Evolutionary conservation across 352 stramenopile genomes (phyloP).

Genomic region (Phytophthora citrophthora): DNA sequence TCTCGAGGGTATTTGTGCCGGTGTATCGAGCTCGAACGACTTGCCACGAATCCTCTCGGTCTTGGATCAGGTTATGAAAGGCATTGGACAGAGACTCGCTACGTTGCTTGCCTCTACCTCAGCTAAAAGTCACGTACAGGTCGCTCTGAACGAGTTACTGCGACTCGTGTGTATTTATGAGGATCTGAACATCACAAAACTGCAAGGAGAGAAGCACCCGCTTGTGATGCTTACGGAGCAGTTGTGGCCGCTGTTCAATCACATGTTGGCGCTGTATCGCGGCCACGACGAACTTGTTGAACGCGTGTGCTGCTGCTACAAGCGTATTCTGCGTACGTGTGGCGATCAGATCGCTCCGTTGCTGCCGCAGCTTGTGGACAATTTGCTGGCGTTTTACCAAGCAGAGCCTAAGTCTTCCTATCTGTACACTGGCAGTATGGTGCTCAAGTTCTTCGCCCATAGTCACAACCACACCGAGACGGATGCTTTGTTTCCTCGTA

Average conservation of each 20-base stretch:
- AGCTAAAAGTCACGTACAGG: slow-evolving; percentile 41
- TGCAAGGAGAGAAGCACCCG: slow-evolving; percentile 40
- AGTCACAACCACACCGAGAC: slow-evolving; percentile 40
- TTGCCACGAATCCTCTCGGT: slow-evolving; percentile 46
- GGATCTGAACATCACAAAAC: slow-evolving; percentile 56
- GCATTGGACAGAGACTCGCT: slow-evolving; percentile 60
- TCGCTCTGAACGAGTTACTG: slow-evolving; percentile 71
- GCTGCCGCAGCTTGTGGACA: slow-evolving; percentile 78
- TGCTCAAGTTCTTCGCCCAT: slow-evolving; percentile 78
- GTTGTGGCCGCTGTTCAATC: slow-evolving; percentile 82
- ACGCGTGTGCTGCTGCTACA: slow-evolving; percentile 85
- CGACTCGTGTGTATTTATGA: slow-evolving; percentile 89
- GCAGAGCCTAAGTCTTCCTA: slow-evolving; percentile 84
- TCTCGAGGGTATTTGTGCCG: slow-evolving; percentile 76
- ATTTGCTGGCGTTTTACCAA: slow-evolving; percentile 80
- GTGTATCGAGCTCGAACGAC: slow-evolving; percentile 60
- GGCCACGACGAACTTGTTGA: slow-evolving; percentile 83
- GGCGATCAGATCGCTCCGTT: slow-evolving; percentile 66
- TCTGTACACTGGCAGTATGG: slow-evolving; percentile 83
- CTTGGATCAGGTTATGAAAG: slow-evolving; percentile 73
- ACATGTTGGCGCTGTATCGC: slow-evolving; percentile 79
- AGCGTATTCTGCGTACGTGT: slow-evolving; percentile 84
- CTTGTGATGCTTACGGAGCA: slow-evolving; percentile 79
- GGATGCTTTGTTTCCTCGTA: slow-evolving; percentile 53
- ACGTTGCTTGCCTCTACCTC: slow-evolving; percentile 47